phyloP scores from a whole-genome alignment of 2,329 filamentous ascomycete genomes.

The Penicillium digitatum region DNA sequence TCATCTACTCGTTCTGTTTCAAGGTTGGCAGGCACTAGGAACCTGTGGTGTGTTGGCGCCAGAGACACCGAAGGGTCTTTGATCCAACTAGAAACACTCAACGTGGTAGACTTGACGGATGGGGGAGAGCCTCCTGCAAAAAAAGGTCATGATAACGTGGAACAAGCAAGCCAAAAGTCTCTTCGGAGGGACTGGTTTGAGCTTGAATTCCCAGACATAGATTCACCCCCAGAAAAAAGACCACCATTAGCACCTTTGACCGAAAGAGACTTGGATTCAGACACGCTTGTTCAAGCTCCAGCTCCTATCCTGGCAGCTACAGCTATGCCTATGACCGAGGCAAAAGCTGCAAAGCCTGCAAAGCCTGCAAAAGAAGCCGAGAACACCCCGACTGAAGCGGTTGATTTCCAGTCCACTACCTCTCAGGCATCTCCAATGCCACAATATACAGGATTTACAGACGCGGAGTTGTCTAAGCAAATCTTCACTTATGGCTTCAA shows the following conservation, averaged over 20 bases:
- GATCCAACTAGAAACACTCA: constrained; percentile 59
- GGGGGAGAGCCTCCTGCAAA: constrained; percentile 4
- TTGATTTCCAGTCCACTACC: background rate
- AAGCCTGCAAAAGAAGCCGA: background rate
- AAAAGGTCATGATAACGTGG: background rate
- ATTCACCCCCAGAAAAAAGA: constrained; percentile 4
- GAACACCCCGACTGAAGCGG: background rate
- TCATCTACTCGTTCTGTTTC: constrained; percentile 18
- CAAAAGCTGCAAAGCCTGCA: background rate
- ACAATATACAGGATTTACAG: constrained; percentile 59
- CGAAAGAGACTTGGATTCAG: background rate
- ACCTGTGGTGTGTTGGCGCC: constrained; percentile 68
- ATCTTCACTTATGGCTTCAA: constrained; percentile 69
- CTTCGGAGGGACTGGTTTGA: constrained; percentile 17
- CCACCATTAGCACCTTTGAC: background rate
- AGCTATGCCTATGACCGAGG: background rate
- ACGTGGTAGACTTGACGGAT: constrained; percentile 50
- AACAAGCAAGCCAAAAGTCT: background rate
- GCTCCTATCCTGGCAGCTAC: background rate
- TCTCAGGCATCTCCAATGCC: constrained; percentile 42
- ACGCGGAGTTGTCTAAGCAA: constrained; percentile 59
- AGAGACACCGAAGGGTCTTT: constrained; percentile 63
- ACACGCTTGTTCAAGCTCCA: background rate
- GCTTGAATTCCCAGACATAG: constrained; percentile 12
- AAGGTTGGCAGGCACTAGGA: constrained; percentile 32